Conservation (phyloP, 257 asterid genomes). For the Leptodermis oblonga region DNA sequence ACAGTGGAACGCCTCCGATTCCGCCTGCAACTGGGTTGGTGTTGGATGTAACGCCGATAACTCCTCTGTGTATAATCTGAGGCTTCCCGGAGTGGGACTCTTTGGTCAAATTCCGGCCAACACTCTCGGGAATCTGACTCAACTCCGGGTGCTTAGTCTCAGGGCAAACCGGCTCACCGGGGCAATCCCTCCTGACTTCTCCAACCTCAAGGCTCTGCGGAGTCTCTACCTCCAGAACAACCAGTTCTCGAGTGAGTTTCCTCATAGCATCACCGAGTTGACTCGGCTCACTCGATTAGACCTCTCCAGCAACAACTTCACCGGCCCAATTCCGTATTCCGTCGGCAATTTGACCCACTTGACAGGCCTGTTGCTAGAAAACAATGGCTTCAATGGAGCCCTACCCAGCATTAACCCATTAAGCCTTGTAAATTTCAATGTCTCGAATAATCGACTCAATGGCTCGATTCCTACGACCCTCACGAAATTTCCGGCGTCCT, state of each 20-base stretch:
- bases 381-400: conserved; percentile 57
- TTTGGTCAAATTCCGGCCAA: conserved; percentile 68
- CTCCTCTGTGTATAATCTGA: conserved; percentile 49
- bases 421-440: conserved; percentile 43
- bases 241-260: conserved; percentile 61
- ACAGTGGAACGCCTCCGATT: conserved; percentile 55
- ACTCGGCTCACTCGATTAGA: conserved; percentile 70
- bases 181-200: conserved; percentile 60
- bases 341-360: conserved; percentile 62
- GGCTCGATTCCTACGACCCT: conserved; percentile 82
- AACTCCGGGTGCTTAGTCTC: conserved; percentile 85
- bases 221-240: conserved; percentile 71
- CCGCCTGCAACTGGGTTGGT: conserved; percentile 83
- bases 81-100: conserved; percentile 90
- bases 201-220: conserved; percentile 60
- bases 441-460: conserved; percentile 63
- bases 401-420: conserved; percentile 72
- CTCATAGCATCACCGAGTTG: conserved; percentile 49
- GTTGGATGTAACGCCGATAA: conserved; percentile 60
- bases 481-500: conserved; percentile 45
- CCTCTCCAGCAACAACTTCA: conserved; percentile 65
- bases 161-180: conserved; percentile 78
- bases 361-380: conserved; percentile 61
- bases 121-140: conserved; percentile 55
- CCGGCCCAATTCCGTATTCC: conserved; percentile 76